phyloP scores from a whole-genome alignment of 768 basidiomycete species.

The Pleurotus tuber-regium region DNA sequence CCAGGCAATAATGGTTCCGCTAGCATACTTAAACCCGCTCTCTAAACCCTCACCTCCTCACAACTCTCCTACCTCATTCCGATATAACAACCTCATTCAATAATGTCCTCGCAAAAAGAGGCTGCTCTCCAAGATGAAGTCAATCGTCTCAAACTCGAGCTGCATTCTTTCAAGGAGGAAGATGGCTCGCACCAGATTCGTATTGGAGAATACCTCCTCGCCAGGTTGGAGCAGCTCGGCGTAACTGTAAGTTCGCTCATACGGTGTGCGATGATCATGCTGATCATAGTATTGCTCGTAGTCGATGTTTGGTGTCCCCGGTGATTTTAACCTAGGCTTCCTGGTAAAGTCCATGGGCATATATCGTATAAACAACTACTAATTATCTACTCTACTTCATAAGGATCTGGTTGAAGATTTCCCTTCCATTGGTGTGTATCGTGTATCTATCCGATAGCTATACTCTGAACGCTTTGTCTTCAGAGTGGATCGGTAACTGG shows the following conservation, averaged over 20 bases:
- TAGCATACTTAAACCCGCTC: neutral
- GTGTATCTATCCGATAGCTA: neutral
- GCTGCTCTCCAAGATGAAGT: conserved; percentile 42
- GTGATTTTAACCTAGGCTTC: conserved; percentile 75
- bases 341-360: neutral
- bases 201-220: conserved; percentile 59
- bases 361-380: neutral
- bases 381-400: neutral
- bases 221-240: conserved; percentile 60
- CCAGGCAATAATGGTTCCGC: too few relatives aligned
- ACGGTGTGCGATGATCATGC: neutral
- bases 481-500: conserved; percentile 87
- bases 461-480: neutral
- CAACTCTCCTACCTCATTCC: conserved; percentile 4
- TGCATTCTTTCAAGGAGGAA: conserved; percentile 37
- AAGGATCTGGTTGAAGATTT: conserved; percentile 85
- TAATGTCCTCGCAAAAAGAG: conserved; percentile 18
- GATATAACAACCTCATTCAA: neutral
- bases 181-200: conserved; percentile 42
- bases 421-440: conserved; percentile 44
- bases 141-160: conserved; percentile 42
- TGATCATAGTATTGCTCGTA: conserved; percentile 24
- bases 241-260: conserved; percentile 47
- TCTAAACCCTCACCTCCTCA: neutral
- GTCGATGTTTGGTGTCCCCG: conserved; percentile 83